Base-by-base conservation (phyloP, 805 yeast species). In the Grigorovia transvaalensis region DNA sequence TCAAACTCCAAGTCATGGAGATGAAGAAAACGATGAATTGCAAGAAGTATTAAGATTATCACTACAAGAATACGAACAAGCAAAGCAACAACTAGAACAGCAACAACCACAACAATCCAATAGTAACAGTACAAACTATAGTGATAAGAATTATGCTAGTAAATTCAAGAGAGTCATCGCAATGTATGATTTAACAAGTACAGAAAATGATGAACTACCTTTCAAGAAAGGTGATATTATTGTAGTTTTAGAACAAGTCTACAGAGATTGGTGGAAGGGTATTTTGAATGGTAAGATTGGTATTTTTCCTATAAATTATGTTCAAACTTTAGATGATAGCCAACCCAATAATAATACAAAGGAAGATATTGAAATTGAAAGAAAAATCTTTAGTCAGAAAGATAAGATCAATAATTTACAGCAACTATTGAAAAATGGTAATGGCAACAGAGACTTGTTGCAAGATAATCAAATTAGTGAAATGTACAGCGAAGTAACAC, bases 211-310 rank as follows among this genome's bases (percentile, higher is more conserved):
- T 55, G 97, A 93, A 57, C 74, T 91, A 45, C 82, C 95, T 1
- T 91, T 93, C 69, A 74, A 81, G 48, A 82, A 82, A 60, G 97
- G 96, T 44, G 98, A 91, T 63, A 74, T 88, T 13, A 90, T 91
- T 48, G 83, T 84, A 1, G 96, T 93, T 1, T 74, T 90, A 40
- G 98, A 90, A 59, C 76, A 84, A 15, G 95, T 86, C 6, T 90
- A 89, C 65, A 76, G 87, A 55, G 98, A 91, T 63, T 91, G 99
- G 99, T 87, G 96, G 84, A 77, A 88, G 57, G 99, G 99, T 15
- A 79, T 91, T 6, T 69, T 91, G 49, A 75, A 78, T 51, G 96
- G 96, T 0, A 77, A 76, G 51, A 74, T 81, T 49, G 99, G 99
- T 18, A 84, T 93, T 13, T 89, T 91, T 68, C 99, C 99, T 0